phyloP scores from a whole-genome alignment of 176 grass and related monocot species.

The Otatea glauca region DNA sequence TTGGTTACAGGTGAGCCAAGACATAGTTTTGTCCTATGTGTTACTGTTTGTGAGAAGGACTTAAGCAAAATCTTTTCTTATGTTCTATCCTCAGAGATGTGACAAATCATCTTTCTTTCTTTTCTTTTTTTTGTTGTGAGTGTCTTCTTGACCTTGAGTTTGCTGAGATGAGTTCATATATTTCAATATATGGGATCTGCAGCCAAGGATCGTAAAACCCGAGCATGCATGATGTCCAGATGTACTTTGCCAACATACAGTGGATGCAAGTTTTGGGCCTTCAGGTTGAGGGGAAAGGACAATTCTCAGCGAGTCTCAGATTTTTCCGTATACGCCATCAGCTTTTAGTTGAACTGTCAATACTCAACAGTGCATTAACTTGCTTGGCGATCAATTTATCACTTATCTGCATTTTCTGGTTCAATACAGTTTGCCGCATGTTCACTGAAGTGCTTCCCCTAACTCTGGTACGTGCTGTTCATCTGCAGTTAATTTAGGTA shows the following conservation, averaged over 20 bases:
- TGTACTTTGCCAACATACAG: not conserved
- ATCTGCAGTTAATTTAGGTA: not conserved
- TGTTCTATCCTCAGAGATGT: not conserved
- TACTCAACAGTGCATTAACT: not conserved
- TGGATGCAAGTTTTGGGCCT: no score
- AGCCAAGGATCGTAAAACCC: not conserved
- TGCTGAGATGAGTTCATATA: not conserved
- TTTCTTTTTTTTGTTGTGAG: no score
- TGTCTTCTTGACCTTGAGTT: not conserved
- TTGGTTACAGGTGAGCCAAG: not conserved
- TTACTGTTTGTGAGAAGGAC: not conserved
- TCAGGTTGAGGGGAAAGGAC: no score
- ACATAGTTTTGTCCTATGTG: not conserved
- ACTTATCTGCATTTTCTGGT: not conserved
- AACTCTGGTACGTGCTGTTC: not conserved
- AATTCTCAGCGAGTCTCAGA: no score
- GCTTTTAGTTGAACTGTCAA: no score
- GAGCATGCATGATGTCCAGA: not conserved
- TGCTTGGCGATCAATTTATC: no score
- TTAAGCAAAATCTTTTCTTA: not conserved
- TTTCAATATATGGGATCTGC: not conserved
- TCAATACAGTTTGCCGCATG: not conserved
- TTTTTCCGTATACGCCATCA: not conserved
- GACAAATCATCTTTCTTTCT: not conserved
- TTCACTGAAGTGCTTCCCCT: not conserved